These are phyloP conservation scores for Persicaria maculosa DNA, from an alignment of 148 eudicot species.

Conservation along the genomic window DNA sequence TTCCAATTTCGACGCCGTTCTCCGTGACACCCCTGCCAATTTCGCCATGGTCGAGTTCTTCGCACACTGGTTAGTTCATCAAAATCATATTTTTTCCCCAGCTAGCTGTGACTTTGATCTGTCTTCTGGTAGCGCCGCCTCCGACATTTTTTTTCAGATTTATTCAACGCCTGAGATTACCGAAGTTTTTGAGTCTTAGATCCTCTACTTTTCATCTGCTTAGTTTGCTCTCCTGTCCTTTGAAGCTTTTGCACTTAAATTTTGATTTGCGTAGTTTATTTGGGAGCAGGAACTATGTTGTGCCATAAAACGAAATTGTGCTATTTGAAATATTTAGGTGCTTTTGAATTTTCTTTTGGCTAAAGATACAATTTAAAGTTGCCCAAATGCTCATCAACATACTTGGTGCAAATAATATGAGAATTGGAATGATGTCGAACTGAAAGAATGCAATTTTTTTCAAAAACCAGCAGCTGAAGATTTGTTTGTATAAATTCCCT, in stretches of 20 bases:
- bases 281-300: neutral
- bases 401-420: neutral
- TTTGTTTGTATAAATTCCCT: neutral
- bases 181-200: neutral
- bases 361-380: neutral
- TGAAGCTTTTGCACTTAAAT: neutral
- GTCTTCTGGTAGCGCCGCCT: neutral
- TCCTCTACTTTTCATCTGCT: neutral
- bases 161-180: neutral
- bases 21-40: constrained; percentile 58
- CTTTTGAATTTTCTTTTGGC: neutral
- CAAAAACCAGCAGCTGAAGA: neutral
- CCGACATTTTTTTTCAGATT: neutral
- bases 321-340: neutral
- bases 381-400: neutral
- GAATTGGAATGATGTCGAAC: neutral
- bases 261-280: neutral
- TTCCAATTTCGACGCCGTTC: constrained; percentile 57
- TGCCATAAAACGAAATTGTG: neutral
- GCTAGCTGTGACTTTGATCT: neutral
- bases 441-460: neutral
- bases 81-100: neutral
- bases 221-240: constrained; percentile 9
- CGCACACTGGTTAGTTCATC: constrained; percentile 61
- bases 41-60: constrained; percentile 83